Evolutionary conservation across 106 monocot genomes (phyloP).

Genomic region (Iris macrosiphon): DNA sequence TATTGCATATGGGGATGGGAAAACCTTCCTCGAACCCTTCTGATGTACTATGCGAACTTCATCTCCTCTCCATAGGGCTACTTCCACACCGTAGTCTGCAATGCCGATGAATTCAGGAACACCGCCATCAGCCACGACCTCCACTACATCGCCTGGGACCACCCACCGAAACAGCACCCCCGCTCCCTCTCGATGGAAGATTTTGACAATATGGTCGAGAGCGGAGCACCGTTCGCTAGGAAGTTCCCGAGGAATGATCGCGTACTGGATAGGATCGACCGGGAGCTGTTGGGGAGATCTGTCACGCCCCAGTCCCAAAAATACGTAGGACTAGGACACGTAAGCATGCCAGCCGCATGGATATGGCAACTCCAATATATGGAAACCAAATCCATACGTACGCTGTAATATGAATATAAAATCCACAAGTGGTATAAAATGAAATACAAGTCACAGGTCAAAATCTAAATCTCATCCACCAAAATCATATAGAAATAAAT

Average conservation of each 20-base stretch:
- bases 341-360: too few species aligned
- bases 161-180: constrained; percentile 86
- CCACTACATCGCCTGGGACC: constrained; percentile 91
- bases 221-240: constrained; percentile 74
- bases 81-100: constrained; percentile 93
- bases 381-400: too few species aligned
- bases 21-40: constrained; percentile 59
- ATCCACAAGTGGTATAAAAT: too few species aligned
- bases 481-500: too few species aligned
- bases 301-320: too few species aligned
- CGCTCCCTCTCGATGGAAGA: constrained; percentile 51
- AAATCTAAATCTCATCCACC: too few species aligned
- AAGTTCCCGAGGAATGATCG: constrained; percentile 65
- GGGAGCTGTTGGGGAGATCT: constrained; percentile 41
- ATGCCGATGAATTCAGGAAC: constrained; percentile 37
- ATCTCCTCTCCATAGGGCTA: constrained; percentile 88
- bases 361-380: too few species aligned
- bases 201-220: constrained; percentile 62
- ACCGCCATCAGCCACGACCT: constrained; percentile 78
- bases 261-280: constrained; percentile 68
- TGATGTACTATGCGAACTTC: constrained; percentile 90
- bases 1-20: constrained; percentile 84
- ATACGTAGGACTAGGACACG: too few species aligned
- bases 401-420: too few species aligned
- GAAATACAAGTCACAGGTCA: too few species aligned